Percentiles rank a stretch among this genome's conserved stretches.
Conservation (phyloP, 768 basidiomycete species). For the Serpula lacrymans region DNA sequence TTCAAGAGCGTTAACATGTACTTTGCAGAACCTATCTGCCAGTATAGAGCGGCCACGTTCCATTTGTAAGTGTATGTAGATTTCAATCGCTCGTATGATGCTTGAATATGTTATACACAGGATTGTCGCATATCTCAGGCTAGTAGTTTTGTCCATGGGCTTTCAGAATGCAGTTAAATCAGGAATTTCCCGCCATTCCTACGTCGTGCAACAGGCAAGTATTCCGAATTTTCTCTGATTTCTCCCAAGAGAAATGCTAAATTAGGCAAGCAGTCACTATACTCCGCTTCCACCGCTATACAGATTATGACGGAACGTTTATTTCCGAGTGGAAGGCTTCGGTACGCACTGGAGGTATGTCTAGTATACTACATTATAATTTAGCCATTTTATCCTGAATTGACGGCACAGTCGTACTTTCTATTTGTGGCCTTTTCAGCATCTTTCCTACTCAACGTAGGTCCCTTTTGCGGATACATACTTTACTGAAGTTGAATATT, state of each 20-base stretch:
- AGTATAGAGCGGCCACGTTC: slow-evolving; percentile 42
- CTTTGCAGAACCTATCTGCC: slow-evolving; percentile 36
- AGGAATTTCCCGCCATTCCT: slow-evolving; percentile 38
- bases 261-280: slow-evolving; percentile 36
- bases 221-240: slow-evolving; percentile 17
- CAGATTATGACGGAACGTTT: slow-evolving; percentile 49
- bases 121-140: slow-evolving; percentile 50
- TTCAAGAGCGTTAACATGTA: not conserved
- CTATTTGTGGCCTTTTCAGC: slow-evolving; percentile 56
- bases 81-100: slow-evolving; percentile 12
- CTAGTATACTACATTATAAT: slow-evolving; percentile 24
- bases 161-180: slow-evolving; percentile 46
- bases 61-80: slow-evolving; percentile 32
- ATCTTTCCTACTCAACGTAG: slow-evolving; percentile 58
- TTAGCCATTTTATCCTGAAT: not conserved
- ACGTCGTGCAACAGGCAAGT: slow-evolving; percentile 33
- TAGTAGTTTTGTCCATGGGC: slow-evolving; percentile 54
- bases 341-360: slow-evolving; percentile 46
- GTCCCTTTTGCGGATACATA: slow-evolving; percentile 13
- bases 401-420: slow-evolving; percentile 35
- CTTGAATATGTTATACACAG: slow-evolving; percentile 28
- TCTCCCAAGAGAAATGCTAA: slow-evolving; percentile 1
- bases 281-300: slow-evolving; percentile 56
- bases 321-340: slow-evolving; percentile 51
- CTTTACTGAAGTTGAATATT: not conserved